Base-by-base conservation (phyloP, 2,329 filamentous ascomycete genomes). In the Shiraia sp. region DNA sequence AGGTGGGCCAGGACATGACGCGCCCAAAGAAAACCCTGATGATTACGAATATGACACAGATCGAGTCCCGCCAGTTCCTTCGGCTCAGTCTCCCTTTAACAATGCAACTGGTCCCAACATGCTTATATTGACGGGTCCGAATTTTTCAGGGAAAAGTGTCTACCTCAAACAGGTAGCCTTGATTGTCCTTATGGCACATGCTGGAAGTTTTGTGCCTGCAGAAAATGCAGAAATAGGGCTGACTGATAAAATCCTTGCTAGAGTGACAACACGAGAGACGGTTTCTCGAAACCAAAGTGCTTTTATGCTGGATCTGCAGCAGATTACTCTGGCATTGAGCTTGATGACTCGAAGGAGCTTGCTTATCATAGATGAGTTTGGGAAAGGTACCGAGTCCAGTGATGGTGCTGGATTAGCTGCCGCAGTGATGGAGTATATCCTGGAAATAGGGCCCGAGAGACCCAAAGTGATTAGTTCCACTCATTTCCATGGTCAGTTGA, bases 71-170 rank as follows among this genome's bases (percentile, higher is more conserved):
- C 27, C 42, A 12, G 52, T 33, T 25, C 47, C 49, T 15, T 36
- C 45, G 6, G 27, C 16, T 10, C 36, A 19, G 6, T 35, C 32
- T 32, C 31, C 40, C n/a, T 22, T 42, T 15, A 12, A 45, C 53
- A 29, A 33, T 9, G 30, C 44, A 5, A 52, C 67, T 4, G 63
- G 63, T 2, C 83, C 87, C 10, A 89, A 80, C 51, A 86, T 90
- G 71, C 66, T 96, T 10, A 73, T 96, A 5, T 70, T 99, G 57
- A 97, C 93, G 0, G 93, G 93, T 0, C 91, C 93, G 4, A 99
- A 99, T 57, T 95, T 93, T 65, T 97, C 93, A 0, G 93, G 93
- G 0, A 99, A 99, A 69, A 97, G 90, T 55, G 82, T 97, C 0
- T 97, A 96, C 68, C 78, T 97, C 63, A 99, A 95, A 68, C 92